phyloP scores from a whole-genome alignment of 2,329 filamentous ascomycete species.

The Exophiala sp. region DNA sequence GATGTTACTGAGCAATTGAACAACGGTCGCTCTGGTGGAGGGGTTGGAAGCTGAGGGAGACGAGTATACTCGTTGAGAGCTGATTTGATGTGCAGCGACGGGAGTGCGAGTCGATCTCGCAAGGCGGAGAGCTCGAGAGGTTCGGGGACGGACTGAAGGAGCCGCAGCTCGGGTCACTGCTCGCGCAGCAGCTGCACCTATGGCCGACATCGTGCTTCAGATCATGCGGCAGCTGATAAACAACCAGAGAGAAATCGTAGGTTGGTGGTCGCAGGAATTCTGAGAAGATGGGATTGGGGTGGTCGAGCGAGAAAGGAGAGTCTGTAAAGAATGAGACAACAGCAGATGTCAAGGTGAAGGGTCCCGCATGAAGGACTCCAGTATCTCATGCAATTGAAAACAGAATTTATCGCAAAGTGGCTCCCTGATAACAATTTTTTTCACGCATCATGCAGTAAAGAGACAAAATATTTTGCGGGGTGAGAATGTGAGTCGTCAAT shows the following conservation, averaged over 20 bases:
- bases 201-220: slow-evolving; percentile 24
- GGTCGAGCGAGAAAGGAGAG: not conserved
- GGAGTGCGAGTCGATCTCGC: slow-evolving; percentile 36
- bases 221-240: slow-evolving; percentile 29
- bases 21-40: slow-evolving; percentile 73
- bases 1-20: slow-evolving; percentile 90
- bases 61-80: slow-evolving; percentile 41
- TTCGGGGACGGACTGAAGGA: slow-evolving; percentile 18
- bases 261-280: not conserved
- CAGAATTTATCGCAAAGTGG: slow-evolving; percentile 1
- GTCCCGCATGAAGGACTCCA: slow-evolving; percentile 7
- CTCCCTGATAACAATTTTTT: slow-evolving; percentile 20
- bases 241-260: not conserved
- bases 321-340: not conserved
- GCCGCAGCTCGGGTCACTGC: slow-evolving; percentile 26
- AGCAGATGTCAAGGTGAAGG: not conserved
- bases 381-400: not conserved
- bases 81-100: slow-evolving; percentile 11
- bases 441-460: slow-evolving; percentile 2
- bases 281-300: not conserved
- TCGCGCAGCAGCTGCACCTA: slow-evolving; percentile 27
- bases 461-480: slow-evolving; percentile 22
- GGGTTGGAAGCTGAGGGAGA: slow-evolving; percentile 50
- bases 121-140: slow-evolving; percentile 19
- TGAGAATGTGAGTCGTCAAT: slow-evolving; percentile 3